These are phyloP conservation scores for Austroboletus rostrupii DNA, from an alignment of 1,284 basidiomycete genomes.

Conservation along the genomic window DNA sequence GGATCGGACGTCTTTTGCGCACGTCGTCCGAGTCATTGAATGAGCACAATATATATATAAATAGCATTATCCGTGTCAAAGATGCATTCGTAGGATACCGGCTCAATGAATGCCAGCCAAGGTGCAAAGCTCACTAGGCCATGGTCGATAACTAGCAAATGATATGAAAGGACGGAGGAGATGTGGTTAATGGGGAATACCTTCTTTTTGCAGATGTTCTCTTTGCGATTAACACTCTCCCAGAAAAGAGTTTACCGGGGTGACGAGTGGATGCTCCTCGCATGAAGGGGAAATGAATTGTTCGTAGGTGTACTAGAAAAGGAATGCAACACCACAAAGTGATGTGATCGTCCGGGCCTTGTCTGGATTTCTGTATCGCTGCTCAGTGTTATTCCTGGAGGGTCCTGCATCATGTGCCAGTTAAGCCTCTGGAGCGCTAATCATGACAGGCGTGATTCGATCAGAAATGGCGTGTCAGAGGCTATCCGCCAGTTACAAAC, in stretches of 20 bases:
- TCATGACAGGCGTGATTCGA: too few relatives aligned
- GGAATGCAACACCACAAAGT: slow-evolving; percentile 16
- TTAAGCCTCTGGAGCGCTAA: too few relatives aligned
- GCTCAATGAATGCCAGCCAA: slow-evolving; percentile 20
- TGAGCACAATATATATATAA: slow-evolving; percentile 15
- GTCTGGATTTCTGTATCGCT: too few relatives aligned
- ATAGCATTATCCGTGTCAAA: slow-evolving; percentile 9
- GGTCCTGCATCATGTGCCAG: too few relatives aligned
- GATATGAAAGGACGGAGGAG: slow-evolving; percentile 16
- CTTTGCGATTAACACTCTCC: slow-evolving; percentile 11
- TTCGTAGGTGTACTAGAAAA: slow-evolving; percentile 19
- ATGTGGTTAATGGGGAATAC: slow-evolving; percentile 26
- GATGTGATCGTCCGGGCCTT: too few relatives aligned
- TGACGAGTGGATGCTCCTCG: slow-evolving; percentile 25
- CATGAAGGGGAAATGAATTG: slow-evolving; percentile 21
- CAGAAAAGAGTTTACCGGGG: slow-evolving; percentile 13
- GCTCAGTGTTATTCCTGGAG: too few relatives aligned
- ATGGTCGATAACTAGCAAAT: slow-evolving; percentile 16
- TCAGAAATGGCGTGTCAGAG: too few relatives aligned
- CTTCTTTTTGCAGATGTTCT: slow-evolving; percentile 30
- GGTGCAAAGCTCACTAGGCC: slow-evolving; percentile 22
- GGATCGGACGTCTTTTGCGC: slow-evolving; percentile 28
- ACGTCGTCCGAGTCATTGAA: slow-evolving; percentile 14
- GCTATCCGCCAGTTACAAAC: neutral
- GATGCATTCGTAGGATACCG: neutral